These are phyloP conservation scores for Trametes villosa DNA, from an alignment of 768 basidiomycete species.

Conservation along the genomic window DNA sequence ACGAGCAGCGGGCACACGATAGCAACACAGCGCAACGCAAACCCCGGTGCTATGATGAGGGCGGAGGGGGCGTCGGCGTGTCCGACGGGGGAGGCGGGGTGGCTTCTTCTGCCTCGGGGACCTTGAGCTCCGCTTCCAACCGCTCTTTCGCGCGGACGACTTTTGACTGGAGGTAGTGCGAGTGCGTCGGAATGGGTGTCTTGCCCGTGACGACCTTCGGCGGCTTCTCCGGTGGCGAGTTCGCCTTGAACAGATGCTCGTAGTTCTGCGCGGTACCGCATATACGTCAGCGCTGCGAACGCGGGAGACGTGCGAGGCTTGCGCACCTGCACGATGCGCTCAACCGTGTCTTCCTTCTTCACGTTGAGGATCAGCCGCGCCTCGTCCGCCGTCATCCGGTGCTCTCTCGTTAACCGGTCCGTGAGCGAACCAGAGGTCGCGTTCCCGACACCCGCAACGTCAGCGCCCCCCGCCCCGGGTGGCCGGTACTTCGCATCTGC, in stretches of 20 bases:
- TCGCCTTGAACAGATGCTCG: conserved; percentile 90
- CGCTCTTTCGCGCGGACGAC: conserved; percentile 94
- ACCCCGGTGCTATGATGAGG: conserved; percentile 9
- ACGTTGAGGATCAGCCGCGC: conserved; percentile 91
- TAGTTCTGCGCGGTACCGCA: conserved; percentile 65
- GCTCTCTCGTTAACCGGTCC: conserved; percentile 81
- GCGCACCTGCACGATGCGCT: conserved; percentile 69
- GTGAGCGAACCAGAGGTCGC: conserved; percentile 77
- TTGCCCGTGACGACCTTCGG: conserved; percentile 46
- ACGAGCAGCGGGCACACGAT: background rate
- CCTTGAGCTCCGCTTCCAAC: conserved; percentile 82
- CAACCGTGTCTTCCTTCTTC: conserved; percentile 72
- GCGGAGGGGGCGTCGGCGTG: conserved; percentile 15
- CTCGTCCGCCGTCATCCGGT: conserved; percentile 95
- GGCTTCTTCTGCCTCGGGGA: conserved; percentile 20
- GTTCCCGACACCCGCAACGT: conserved; percentile 73
- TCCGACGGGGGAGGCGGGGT: conserved; percentile 4
- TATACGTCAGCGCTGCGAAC: background rate
- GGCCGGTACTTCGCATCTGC: conserved; percentile 86
- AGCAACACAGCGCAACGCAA: background rate
- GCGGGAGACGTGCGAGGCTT: background rate
- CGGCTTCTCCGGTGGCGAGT: conserved; percentile 68
- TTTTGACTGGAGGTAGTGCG: conserved; percentile 96
- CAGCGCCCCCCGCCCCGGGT: conserved; percentile 66
- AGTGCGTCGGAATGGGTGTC: conserved; percentile 53